A percentile compares a stretch with the other conserved stretches of the same genome.
These are phyloP conservation scores for Rhipidocladum racemiflorum DNA, from an alignment of 176 grass and related monocot species.

Conservation along the genomic window DNA sequence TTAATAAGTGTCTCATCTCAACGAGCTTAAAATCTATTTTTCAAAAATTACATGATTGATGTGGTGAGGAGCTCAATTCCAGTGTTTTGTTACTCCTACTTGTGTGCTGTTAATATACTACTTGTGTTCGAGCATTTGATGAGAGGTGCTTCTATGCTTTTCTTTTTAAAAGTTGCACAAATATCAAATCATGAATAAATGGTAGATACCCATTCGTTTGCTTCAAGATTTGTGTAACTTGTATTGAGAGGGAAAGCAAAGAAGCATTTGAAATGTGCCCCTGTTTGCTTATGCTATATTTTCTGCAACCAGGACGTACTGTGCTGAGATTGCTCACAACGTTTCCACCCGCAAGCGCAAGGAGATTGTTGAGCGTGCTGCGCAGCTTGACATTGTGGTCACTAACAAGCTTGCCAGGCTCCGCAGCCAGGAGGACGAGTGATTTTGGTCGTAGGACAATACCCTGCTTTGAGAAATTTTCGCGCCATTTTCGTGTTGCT, in stretches of 20 bases:
- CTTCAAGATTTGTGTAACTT: too few relatives aligned
- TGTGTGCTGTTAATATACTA: not conserved
- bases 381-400: constrained; percentile 69
- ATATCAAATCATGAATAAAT: too few relatives aligned
- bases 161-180: too few relatives aligned
- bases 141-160: too few relatives aligned
- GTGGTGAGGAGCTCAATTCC: not conserved
- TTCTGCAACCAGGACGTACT: constrained; percentile 52
- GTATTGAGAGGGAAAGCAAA: too few relatives aligned
- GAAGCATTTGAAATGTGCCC: too few relatives aligned
- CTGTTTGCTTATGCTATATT: not conserved
- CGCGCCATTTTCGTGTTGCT: not conserved
- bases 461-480: not conserved
- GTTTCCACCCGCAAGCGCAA: constrained; percentile 77
- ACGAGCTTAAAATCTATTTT: not conserved
- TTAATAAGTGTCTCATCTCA: not conserved
- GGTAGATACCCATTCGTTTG: too few relatives aligned
- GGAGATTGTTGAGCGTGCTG: constrained; percentile 74
- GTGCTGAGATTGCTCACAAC: constrained; percentile 73
- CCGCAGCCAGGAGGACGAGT: constrained; percentile 87
- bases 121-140: not conserved
- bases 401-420: constrained; percentile 71
- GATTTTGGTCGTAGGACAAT: constrained; percentile 4
- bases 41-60: not conserved
- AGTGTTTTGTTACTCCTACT: not conserved